Evolutionary conservation across 345 rosid species (phyloP).

Genomic region (Reutealis trisperma): DNA sequence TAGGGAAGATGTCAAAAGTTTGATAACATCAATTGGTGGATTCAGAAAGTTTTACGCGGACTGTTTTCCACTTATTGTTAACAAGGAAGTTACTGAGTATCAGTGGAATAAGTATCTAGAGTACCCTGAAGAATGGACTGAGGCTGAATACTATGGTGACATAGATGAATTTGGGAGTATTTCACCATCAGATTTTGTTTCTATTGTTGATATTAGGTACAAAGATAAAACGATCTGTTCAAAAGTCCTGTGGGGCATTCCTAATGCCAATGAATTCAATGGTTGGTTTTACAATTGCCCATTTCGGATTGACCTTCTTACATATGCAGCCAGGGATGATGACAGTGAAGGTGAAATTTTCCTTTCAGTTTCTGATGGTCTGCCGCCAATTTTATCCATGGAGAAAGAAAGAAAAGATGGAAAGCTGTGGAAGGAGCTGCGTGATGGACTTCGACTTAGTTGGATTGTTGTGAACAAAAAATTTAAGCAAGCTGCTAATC

Average conservation of each 20-base stretch:
- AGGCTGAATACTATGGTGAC: slow-evolving; percentile 75
- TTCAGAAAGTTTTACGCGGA: slow-evolving; percentile 74
- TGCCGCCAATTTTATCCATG: slow-evolving; percentile 61
- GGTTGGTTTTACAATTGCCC: slow-evolving; percentile 80
- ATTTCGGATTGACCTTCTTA: slow-evolving; percentile 63
- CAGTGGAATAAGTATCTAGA: slow-evolving; percentile 54
- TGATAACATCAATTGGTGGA: slow-evolving; percentile 64
- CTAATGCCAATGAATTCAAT: slow-evolving; percentile 60
- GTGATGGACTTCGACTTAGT: slow-evolving; percentile 65
- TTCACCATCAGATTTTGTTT: slow-evolving; percentile 62
- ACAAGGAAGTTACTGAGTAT: slow-evolving; percentile 58
- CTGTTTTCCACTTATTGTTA: slow-evolving; percentile 74
- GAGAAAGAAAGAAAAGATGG: slow-evolving; percentile 77
- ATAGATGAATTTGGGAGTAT: slow-evolving; percentile 48
- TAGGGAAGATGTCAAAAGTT: slow-evolving; percentile 60
- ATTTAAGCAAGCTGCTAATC: slow-evolving; percentile 65
- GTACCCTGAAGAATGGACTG: slow-evolving; percentile 70
- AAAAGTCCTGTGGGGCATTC: slow-evolving; percentile 73
- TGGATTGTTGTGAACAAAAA: slow-evolving; percentile 76
- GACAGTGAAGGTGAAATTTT: slow-evolving; percentile 51
- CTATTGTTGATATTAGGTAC: slow-evolving; percentile 64
- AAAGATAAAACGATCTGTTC: slow-evolving; percentile 63
- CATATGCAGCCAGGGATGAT: slow-evolving; percentile 43
- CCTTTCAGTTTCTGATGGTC: slow-evolving; percentile 64
- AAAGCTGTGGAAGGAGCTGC: slow-evolving; percentile 68